Evolutionary conservation across 768 basidiomycete genomes (phyloP), one percentile per base, ranked within the genome.

Genomic region (Cystofilobasidium capitatum): DNA sequence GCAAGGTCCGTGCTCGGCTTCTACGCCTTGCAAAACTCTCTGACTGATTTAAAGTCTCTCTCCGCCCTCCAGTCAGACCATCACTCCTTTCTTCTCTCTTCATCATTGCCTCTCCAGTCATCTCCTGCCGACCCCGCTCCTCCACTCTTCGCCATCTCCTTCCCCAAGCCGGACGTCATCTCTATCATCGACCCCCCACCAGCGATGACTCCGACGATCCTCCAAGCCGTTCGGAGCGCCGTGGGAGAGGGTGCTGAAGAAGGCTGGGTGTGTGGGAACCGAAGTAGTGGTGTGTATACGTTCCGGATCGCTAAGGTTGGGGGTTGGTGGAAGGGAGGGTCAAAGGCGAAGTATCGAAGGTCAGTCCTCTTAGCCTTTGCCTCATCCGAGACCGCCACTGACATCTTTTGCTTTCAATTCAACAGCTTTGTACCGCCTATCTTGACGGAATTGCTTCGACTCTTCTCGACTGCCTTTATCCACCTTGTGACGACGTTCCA

Each of bases 141-240:
- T 14, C 58, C 39, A 17, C 3, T 40, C 4, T 60, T 60, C 37
- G 58, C 58, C 36, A 60, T 60, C 3, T 40, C 37, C 13, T 60
- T 60, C 37, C 58, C 58, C 14, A 20, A 29, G 31, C 58, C 58
- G 20, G 44, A 60, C 24, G 39, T 60, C 20, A 39, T 60, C 24
- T 24, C 36, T 24, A 40, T 60, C 36, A 60, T 60, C 37, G 58
- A 60, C 24, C 58, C 58, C 22, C 58, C 58, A 13, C 58, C 39
- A 16, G 44, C 26, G 13, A 24, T 60, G 2, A 60, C 58, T 2
- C 58, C 58, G 8, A 40, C 24, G 33, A 60, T 60, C 9, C 37
- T 60, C 22, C n/a, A 22, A 0, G 58, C 58, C 4, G 29, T 60
- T 8, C 22, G 58, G 36, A 40, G 37, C 24, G 58, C 58, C 8